Percentiles rank a stretch among this genome's conserved stretches.
These are phyloP conservation scores for Poronia punctata DNA, from an alignment of 495 filamentous ascomycete species.

Conservation along the genomic window DNA sequence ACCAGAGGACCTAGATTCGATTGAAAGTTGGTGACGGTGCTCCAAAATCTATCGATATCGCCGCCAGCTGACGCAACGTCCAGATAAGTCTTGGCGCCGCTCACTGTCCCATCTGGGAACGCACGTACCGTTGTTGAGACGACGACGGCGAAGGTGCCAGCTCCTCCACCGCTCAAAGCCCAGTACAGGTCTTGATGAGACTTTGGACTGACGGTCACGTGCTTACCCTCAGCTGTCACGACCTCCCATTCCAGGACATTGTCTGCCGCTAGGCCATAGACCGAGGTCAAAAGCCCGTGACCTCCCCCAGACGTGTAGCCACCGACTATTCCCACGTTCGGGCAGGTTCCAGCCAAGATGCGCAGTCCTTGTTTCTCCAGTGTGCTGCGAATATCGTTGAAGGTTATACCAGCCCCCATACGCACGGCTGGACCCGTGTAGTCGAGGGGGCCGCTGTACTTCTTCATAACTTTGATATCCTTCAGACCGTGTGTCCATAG, in stretches of 20 bases:
- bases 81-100: slow-evolving; percentile 6
- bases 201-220: slow-evolving; percentile 38
- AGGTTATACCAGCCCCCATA: slow-evolving; percentile 54
- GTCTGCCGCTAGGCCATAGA: slow-evolving; percentile 38
- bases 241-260: slow-evolving; percentile 42
- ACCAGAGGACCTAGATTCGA: neutral
- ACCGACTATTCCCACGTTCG: slow-evolving; percentile 32
- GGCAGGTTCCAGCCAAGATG: slow-evolving; percentile 44
- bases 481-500: slow-evolving; percentile 47
- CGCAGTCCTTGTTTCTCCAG: slow-evolving; percentile 38
- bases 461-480: slow-evolving; percentile 31
- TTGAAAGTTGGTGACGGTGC: neutral
- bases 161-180: slow-evolving; percentile 54
- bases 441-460: slow-evolving; percentile 27
- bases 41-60: neutral
- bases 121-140: slow-evolving; percentile 37
- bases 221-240: slow-evolving; percentile 41
- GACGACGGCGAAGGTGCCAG: slow-evolving; percentile 49
- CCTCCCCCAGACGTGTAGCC: slow-evolving; percentile 27
- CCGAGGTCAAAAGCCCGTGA: neutral
- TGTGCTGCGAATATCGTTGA: slow-evolving; percentile 40
- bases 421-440: slow-evolving; percentile 44
- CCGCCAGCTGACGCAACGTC: neutral
- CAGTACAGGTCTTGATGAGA: slow-evolving; percentile 52
- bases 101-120: slow-evolving; percentile 20